phyloP scores from a whole-genome alignment of 345 rosid genomes.

The Heritiera fomes region DNA sequence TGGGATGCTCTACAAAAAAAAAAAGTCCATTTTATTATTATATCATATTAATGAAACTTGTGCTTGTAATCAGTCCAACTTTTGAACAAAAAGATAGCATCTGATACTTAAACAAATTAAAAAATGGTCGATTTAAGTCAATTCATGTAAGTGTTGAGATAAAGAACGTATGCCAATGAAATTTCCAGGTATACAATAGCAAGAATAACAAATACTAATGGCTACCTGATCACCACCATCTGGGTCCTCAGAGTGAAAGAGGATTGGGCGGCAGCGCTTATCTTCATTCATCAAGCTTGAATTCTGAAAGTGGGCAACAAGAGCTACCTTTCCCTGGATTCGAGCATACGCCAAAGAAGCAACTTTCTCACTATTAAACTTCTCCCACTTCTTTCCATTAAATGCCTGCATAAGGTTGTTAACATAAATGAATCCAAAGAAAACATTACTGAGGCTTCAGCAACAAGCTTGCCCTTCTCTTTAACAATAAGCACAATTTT shows the following conservation, averaged over 20 bases:
- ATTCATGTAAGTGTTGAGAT: not conserved
- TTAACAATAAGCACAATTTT: not conserved
- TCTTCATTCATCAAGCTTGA: constrained; percentile 92
- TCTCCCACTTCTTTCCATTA: constrained; percentile 90
- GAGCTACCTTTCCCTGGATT: constrained; percentile 78
- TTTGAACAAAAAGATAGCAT: not conserved
- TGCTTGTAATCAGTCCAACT: not conserved
- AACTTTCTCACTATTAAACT: constrained; percentile 89
- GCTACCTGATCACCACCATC: constrained; percentile 50
- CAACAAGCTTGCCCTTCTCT: not conserved
- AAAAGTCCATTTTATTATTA: not conserved
- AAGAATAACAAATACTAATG: not conserved
- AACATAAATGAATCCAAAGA: constrained; percentile 8
- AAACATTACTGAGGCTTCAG: constrained; percentile 5
- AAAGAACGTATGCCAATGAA: not conserved
- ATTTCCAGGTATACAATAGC: not conserved
- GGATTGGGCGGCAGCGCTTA: constrained; percentile 82
- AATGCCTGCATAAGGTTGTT: constrained; percentile 51
- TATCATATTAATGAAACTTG: not conserved
- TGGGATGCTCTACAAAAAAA: constrained; percentile 31
- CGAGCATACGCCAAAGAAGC: constrained; percentile 87
- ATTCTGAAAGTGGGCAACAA: constrained; percentile 81
- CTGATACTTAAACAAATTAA: not conserved
- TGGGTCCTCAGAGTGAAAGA: constrained; percentile 46
- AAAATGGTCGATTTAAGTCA: not conserved